Evolutionary conservation across 1,139 yeast species (phyloP), one percentile per base, ranked within the genome.

Genomic region (Yamadazyma diddensiae): DNA sequence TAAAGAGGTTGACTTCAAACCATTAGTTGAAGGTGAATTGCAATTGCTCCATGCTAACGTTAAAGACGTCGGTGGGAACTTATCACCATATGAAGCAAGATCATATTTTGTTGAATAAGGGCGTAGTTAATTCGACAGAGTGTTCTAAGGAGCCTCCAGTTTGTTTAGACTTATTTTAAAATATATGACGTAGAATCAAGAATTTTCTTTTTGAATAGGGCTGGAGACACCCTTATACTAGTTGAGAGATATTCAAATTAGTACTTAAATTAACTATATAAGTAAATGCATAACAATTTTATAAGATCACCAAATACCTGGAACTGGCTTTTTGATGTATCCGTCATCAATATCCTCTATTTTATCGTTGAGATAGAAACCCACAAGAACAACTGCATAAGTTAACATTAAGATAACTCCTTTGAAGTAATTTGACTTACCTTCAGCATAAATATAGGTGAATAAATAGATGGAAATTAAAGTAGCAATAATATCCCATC

Each of bases 381-480:
- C 98, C 33, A 78, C 65, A 40, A 87, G 65, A 5, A 86, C 80
- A 23, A 87, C 92, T 15, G 78, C 52, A 54, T 92, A 92, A 19
- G 87, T 72, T 49, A 94, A 71, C 12, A 90, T 78, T 52, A 94
- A 66, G 43, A 94, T 87, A 12, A 92, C 82, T 1, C 99, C 98
- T 57, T 92, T 92, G 69, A 92, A 92, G 55, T 92, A 92, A 53
- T 94, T 92, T 22, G 95, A 83, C 53, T 90, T 90, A 2, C 98
- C 99, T 53, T 92, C 98, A 0, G 97, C 95, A 55, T 94, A 94
- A 38, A 92, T 78, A 57, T 94, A 92, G 0, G 96, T 85, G 65
- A 88, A 90, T 55, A 92, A 65, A 45, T 88, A 86, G 36, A 90
- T 94, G 33, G 96, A 83, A 27, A 86, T 77, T 41, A 90, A 73